Base-by-base conservation (phyloP, 2,329 filamentous ascomycete species). In the Colletotrichum caudatum region DNA sequence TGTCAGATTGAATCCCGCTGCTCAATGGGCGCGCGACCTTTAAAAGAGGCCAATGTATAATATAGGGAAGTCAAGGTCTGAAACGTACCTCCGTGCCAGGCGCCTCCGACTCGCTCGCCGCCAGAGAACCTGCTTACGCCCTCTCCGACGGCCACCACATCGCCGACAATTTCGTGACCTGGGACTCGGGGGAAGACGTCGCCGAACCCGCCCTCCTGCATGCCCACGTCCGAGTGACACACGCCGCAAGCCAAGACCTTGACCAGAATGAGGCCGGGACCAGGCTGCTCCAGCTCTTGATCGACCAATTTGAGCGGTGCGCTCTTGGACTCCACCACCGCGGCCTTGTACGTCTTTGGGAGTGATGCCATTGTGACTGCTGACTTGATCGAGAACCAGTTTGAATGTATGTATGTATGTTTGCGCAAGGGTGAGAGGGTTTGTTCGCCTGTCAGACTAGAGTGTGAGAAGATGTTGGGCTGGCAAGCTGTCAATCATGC, bases 181-280 rank as follows among this genome's bases (percentile, higher is more conserved):
- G 91, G 90, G 2, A 90, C 81, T 7, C 88, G 85, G 1, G 91
- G 91, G 75, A 88, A 91, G 26, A 85, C 44, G 54, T 88, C 84
- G 14, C 88, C 88, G 54, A 91, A 81, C 5, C 80, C 76, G 33
- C 89, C 89, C 3, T 77, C 58, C 61, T 85, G 82, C 1, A 87
- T 80, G 64, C 79, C 80, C 26, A 81, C 72, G 75, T 94, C 92
- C 0, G 86, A 88, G 78, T 90, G 90, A 80, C 92, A 94, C 60
- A 95, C 87, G 54, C 92, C 92, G 75, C 90, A 93, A 7, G 92
- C 92, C 11, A 90, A 82, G 3, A 93, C 87, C 78, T 94, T 94
- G 79, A 93, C 85, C 35, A 94, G 86, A 3, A 94, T 82, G 76
- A 93, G 84, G 23, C 87, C 86, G 0, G 83, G 78, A 8, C 84